Percentiles rank a stretch among this genome's conserved stretches.
These are phyloP conservation scores for Allium cepa DNA, from an alignment of 106 monocot species.

Conservation along the genomic window DNA sequence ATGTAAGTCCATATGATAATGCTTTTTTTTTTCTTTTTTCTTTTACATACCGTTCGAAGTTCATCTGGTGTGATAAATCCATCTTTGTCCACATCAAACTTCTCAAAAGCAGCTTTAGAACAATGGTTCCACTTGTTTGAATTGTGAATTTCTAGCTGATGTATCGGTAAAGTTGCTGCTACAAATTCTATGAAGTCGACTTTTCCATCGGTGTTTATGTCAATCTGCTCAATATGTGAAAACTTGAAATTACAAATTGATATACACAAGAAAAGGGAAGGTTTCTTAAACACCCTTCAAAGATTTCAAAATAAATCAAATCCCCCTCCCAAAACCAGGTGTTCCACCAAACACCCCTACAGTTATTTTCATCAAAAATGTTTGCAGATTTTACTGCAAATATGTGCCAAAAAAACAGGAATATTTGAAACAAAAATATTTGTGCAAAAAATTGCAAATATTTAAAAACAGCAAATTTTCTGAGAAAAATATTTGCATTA, in stretches of 20 bases:
- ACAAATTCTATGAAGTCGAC: constrained; percentile 96
- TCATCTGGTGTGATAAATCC: constrained; percentile 91
- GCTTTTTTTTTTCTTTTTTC: too few relatives aligned
- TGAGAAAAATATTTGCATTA: neutral
- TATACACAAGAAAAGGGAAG: neutral
- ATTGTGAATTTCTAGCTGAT: constrained; percentile 81
- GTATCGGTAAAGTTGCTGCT: constrained; percentile 81
- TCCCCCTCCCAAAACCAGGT: too few relatives aligned
- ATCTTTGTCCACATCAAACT: constrained; percentile 82
- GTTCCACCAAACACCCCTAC: too few relatives aligned
- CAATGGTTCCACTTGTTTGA: constrained; percentile 62
- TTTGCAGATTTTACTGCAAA: too few relatives aligned
- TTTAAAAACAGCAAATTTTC: too few relatives aligned
- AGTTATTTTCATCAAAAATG: too few relatives aligned
- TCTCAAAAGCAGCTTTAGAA: constrained; percentile 83
- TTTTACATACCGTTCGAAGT: constrained; percentile 56
- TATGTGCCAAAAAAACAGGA: neutral
- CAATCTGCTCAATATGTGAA: constrained; percentile 47
- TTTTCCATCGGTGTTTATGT: constrained; percentile 85
- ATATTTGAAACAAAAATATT: too few relatives aligned
- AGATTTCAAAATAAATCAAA: neutral
- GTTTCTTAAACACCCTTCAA: neutral
- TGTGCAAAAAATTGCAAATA: neutral
- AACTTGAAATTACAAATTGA: neutral
- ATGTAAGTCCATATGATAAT: neutral